Percentiles rank a stretch among this genome's conserved stretches.
Conservation (phyloP, 345 rosid species). For the Hibiscus tridactylites region DNA sequence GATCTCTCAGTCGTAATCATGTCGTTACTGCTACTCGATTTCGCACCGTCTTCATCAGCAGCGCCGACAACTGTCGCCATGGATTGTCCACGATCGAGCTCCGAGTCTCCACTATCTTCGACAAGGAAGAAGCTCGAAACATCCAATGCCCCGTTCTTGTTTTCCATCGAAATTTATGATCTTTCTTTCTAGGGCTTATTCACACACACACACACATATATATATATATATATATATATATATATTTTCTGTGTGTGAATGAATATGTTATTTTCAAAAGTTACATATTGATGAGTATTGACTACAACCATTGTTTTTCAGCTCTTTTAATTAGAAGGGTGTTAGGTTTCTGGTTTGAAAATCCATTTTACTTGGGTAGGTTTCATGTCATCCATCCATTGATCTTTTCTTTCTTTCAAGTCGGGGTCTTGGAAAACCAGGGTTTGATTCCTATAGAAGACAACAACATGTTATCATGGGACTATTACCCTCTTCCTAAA, state of each 20-base stretch:
- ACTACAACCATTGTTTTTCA: neutral
- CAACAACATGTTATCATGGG: neutral
- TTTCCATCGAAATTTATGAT: constrained; percentile 14
- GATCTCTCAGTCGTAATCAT: neutral
- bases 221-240: neutral
- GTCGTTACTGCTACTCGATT: constrained; percentile 38
- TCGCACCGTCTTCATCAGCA: constrained; percentile 32
- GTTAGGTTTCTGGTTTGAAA: constrained; percentile 23
- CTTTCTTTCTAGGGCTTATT: neutral
- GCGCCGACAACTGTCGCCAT: neutral
- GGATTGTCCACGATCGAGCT: constrained; percentile 17
- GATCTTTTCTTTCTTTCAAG: neutral
- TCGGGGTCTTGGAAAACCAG: neutral
- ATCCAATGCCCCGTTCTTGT: constrained; percentile 15
- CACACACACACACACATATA: neutral
- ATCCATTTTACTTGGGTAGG: constrained; percentile 26
- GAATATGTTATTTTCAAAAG: neutral
- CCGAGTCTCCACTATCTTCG: constrained; percentile 50
- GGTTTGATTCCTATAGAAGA: neutral
- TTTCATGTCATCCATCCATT: constrained; percentile 16
- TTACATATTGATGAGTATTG: no score
- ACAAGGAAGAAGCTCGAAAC: constrained; percentile 35
- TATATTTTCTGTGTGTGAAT: neutral
- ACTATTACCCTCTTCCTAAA: neutral
- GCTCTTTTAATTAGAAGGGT: constrained; percentile 14